Base-by-base conservation (phyloP, 2,329 filamentous ascomycete genomes). In the Trichoderma brevicompactum region DNA sequence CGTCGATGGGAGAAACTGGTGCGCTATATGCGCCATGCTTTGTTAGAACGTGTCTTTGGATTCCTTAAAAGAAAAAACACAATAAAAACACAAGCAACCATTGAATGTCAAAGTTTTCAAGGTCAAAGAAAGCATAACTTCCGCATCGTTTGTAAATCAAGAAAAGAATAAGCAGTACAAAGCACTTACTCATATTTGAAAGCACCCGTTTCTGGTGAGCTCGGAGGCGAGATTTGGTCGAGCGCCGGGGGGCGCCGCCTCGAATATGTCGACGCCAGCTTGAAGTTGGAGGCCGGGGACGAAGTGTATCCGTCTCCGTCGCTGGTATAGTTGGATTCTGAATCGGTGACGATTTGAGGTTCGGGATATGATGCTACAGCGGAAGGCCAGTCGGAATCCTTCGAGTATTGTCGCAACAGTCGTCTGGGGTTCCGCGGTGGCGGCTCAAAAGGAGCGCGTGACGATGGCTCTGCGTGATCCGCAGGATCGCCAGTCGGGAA, bases 351-450 rank as follows among this genome's bases (percentile, higher is more conserved):
- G 17, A 52, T 44, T 38, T 60, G 58, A 23, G 53, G 65, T 10
- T 72, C 70, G 23, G 67, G 71, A 67, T 74, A 89, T 53, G 87
- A 70, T 15, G 89, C 89, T 38, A 88, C 89, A 7, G 79, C n/a
- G 83, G 82, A 46, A 65, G 72, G 75, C 34, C 64, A 60, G 50
- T 41, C 43, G 7, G 43, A 60, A 34, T 65, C 62, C 44, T 50
- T 38, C 8, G 48, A 36, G 52, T 34, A 54, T 17, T 65, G 68
- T 71, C 69, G 52, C 15, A 23, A 66, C 69, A 76, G 64, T 70
- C 75, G 66, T 65, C 70, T 71, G 12, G 77, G 74, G 62, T 78
- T 79, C 72, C 74, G 74, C 28, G 75, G 74, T 44, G 79, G 74
- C 40, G 75, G 76, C 32, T 75, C 68, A 66, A 73, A 38, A 13